Percentiles rank a stretch among this genome's conserved stretches.
These are phyloP conservation scores for Alternaria triticimaculans DNA, from an alignment of 2,329 filamentous ascomycete genomes.

Conservation along the genomic window DNA sequence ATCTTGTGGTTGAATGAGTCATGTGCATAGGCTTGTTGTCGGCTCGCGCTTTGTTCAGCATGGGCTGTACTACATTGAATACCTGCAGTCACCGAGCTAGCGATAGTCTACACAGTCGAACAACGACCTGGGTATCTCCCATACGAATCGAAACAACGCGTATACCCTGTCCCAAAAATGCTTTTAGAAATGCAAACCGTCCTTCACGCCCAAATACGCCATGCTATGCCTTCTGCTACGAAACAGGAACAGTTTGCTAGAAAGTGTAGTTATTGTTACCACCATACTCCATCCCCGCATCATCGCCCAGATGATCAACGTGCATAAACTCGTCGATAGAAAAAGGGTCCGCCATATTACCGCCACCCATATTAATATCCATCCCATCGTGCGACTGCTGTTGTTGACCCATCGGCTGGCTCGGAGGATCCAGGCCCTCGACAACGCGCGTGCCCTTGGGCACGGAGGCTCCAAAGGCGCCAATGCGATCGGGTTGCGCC, in stretches of 20 bases:
- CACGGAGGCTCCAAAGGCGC: slow-evolving; percentile 53
- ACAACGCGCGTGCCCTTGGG: slow-evolving; percentile 48
- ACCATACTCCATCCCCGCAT: slow-evolving; percentile 23
- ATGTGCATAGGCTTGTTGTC: not conserved
- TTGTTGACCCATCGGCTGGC: slow-evolving; percentile 9
- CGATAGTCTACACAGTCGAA: not conserved
- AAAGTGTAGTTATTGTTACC: slow-evolving; percentile 1
- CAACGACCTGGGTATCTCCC: not conserved
- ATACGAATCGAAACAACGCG: not conserved
- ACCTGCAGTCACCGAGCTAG: not conserved
- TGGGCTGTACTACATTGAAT: not conserved
- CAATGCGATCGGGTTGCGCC: slow-evolving; percentile 41
- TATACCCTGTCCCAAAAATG: not conserved
- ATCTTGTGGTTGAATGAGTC: not conserved
- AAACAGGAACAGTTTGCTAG: not conserved
- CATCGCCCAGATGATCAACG: slow-evolving; percentile 45
- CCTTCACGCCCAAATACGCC: not conserved
- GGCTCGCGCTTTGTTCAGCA: not conserved
- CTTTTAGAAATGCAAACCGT: not conserved
- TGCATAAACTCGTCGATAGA: slow-evolving; percentile 53
- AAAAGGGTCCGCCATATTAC: slow-evolving; percentile 15
- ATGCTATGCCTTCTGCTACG: not conserved
- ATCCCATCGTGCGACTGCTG: slow-evolving; percentile 20
- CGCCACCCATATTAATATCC: slow-evolving; percentile 17
- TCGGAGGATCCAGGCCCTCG: slow-evolving; percentile 47